phyloP scores from a whole-genome alignment of 2,329 filamentous ascomycete species.

The Sarocladium oryzae region DNA sequence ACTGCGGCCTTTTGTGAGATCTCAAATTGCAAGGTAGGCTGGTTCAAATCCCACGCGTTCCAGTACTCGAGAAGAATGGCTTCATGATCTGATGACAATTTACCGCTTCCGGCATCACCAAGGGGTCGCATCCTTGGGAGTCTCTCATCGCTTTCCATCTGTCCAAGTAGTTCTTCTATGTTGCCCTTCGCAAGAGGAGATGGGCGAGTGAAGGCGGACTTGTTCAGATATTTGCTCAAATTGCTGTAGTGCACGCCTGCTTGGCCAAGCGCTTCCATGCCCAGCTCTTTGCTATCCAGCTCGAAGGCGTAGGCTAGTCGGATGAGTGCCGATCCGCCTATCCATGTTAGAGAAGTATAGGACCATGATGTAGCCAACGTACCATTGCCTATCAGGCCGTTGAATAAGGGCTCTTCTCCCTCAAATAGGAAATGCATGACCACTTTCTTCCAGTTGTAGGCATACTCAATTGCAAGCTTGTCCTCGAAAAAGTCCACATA shows the following conservation, averaged over 20 bases:
- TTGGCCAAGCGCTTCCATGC: conserved; percentile 79
- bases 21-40: conserved; percentile 69
- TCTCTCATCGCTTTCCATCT: conserved; percentile 59
- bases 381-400: conserved; percentile 74
- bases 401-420: conserved; percentile 70
- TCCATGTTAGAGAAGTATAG: conserved; percentile 11
- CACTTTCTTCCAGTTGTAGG: conserved; percentile 80
- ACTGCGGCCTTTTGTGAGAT: conserved; percentile 59
- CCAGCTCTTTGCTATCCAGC: conserved; percentile 75
- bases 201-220: conserved; percentile 62
- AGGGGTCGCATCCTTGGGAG: conserved; percentile 33
- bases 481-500: conserved; percentile 97
- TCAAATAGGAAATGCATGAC: conserved; percentile 70
- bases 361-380: conserved; percentile 29
- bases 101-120: conserved; percentile 31
- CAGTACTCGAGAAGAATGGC: conserved; percentile 75
- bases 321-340: conserved; percentile 87
- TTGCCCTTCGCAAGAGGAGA: conserved; percentile 54
- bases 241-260: conserved; percentile 52
- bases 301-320: conserved; percentile 94
- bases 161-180: conserved; percentile 63
- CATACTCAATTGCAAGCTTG: conserved; percentile 62
- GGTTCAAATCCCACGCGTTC: conserved; percentile 73
- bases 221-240: conserved; percentile 63
- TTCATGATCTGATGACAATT: conserved; percentile 58